Evolutionary conservation across 2,329 filamentous ascomycete species (phyloP).

Genomic region (Cercospora citrullina): DNA sequence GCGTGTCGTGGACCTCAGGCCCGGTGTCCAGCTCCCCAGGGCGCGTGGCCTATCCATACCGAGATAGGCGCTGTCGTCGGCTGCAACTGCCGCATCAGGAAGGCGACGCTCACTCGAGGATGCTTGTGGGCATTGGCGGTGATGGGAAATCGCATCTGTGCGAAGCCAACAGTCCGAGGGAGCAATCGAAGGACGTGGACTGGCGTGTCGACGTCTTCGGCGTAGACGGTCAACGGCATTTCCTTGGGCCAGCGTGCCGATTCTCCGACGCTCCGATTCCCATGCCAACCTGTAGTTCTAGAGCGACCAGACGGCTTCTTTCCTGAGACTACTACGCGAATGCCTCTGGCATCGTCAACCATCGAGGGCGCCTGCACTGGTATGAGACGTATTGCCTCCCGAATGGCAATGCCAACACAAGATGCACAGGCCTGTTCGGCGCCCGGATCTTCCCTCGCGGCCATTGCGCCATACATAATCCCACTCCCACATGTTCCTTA

Average conservation of each 20-base stretch:
- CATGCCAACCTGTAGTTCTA: not conserved
- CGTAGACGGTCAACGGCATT: not conserved
- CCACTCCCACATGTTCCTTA: not conserved
- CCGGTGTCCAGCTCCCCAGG: not conserved
- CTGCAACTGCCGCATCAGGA: not conserved
- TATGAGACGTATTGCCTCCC: not conserved
- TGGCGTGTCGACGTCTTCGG: not conserved
- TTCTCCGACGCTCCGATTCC: not conserved
- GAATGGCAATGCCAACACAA: not conserved
- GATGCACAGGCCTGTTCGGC: not conserved
- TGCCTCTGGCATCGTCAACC: not conserved
- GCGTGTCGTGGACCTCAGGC: not conserved
- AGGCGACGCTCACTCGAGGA: not conserved
- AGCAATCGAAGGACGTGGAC: not conserved
- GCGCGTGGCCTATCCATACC: not conserved
- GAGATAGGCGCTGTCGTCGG: not conserved
- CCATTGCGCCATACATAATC: not conserved
- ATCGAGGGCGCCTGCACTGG: not conserved
- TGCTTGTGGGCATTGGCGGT: not conserved
- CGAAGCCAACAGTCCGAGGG: not conserved
- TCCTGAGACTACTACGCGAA: not conserved
- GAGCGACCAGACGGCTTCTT: not conserved
- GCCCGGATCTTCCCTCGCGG: not conserved
- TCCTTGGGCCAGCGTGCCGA: not conserved
- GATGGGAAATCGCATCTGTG: not conserved